phyloP scores from a whole-genome alignment of 306 rosid species.

The Spatholobus suberectus region DNA sequence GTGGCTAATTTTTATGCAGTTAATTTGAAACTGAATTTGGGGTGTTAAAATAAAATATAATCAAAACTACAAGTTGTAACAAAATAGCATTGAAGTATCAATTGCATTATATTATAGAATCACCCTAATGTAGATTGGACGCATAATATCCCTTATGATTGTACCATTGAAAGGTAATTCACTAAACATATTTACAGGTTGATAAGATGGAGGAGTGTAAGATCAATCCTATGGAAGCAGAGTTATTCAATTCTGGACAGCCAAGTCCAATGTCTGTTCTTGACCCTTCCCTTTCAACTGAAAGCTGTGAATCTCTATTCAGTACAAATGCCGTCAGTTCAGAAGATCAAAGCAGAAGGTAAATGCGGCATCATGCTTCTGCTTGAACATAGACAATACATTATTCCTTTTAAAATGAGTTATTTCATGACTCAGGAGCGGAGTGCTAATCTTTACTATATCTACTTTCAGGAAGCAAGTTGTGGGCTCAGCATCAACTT shows the following conservation, averaged over 20 bases:
- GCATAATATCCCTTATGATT: neutral
- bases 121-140: neutral
- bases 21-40: neutral
- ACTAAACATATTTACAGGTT: constrained; percentile 43
- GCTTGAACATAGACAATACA: neutral
- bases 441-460: neutral
- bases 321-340: constrained; percentile 57
- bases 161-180: neutral
- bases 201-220: constrained; percentile 48
- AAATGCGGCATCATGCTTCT: constrained; percentile 14
- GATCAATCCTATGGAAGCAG: constrained; percentile 49
- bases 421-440: too few relatives aligned
- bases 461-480: constrained; percentile 61
- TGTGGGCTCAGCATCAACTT: constrained; percentile 50
- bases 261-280: constrained; percentile 80
- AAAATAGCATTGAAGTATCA: neutral
- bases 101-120: neutral
- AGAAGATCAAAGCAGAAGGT: constrained; percentile 78
- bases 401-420: neutral
- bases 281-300: constrained; percentile 71
- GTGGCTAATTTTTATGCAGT: constrained; percentile 10
- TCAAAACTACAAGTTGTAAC: neutral
- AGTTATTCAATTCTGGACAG: constrained; percentile 47
- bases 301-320: constrained; percentile 64
- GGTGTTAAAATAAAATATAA: neutral